Base-by-base conservation (phyloP, 1,139 yeast species). In the Suhomyces wounanorum region DNA sequence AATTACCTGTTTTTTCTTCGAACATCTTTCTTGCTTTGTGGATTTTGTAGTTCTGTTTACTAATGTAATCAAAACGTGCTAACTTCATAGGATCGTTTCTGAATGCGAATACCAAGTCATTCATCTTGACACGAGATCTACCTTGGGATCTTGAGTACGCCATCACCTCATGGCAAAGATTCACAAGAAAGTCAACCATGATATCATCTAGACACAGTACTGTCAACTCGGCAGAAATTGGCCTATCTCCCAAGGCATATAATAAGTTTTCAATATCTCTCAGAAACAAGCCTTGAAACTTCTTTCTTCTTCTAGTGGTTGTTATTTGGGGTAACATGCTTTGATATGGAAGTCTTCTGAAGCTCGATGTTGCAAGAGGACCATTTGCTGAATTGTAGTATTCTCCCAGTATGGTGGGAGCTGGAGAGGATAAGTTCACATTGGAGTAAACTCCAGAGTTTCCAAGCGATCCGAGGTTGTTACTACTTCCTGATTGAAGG, bases 201-300 rank as follows among this genome's bases (percentile, higher is more conserved):
- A 89, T 78, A 59, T 92, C 98, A 62, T 92, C 98, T 21, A 92
- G 67, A 5, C 89, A 83, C 51, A 85, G 86, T 1, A 89, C 84
- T 0, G 96, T 88, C 49, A 88, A 87, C 33, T 86, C 86, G 31
- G 84, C 76, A 2, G 96, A 95, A 43, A 85, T 83, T 2, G 87
- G 81, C 1, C 85, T 88, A 63, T 92, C 98, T 0, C 98, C 98
- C 64, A 85, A 84, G 0, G 97, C 92, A 62, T 84, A 92, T 52
- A 92, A 72, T 44, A 92, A 71, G 10, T 90, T 83, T 58, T 87
- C 87, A 30, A 88, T 84, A 59, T 86, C 91, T 47, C 78, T 82
- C 28, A 84, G 73, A 67, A 86, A 86, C 17, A 83, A 69, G 30
- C 65, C 62, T 63, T 79, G 67, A 50, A 69, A 71, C 56, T 70